Evolutionary conservation across 768 basidiomycete genomes (phyloP).

Genomic region (Amanita polypyramis): DNA sequence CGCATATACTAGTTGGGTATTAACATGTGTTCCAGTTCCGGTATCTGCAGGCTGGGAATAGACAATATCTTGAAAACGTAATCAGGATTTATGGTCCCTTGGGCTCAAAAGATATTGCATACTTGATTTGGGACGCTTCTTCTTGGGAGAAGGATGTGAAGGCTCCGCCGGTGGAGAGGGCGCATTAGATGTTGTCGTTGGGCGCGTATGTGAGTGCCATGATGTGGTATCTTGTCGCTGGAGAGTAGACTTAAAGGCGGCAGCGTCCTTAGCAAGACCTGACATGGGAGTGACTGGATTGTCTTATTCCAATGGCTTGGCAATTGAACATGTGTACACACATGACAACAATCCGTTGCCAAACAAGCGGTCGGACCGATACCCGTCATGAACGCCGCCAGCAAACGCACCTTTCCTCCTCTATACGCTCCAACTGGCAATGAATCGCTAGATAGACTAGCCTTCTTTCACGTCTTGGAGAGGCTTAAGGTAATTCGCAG

Average conservation of each 20-base stretch:
- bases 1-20: conserved; percentile 81
- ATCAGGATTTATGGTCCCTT: conserved; percentile 8
- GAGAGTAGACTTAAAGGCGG: conserved; percentile 57
- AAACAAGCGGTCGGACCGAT: too few species aligned
- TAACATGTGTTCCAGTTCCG: conserved; percentile 69
- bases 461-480: conserved; percentile 86
- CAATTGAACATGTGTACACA: background rate
- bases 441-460: conserved; percentile 56
- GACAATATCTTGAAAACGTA: conserved; percentile 44
- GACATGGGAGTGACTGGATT: conserved; percentile 39
- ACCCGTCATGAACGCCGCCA: background rate
- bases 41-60: conserved; percentile 87
- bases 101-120: conserved; percentile 18
- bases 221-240: conserved; percentile 60
- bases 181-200: conserved; percentile 15
- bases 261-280: conserved; percentile 56
- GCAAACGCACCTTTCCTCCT: conserved; percentile 44
- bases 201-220: conserved; percentile 61
- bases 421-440: conserved; percentile 47
- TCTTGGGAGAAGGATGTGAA: conserved; percentile 25
- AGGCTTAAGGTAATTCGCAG: conserved; percentile 73
- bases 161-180: conserved; percentile 16
- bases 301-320: too few species aligned
- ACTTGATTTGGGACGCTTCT: conserved; percentile 63
- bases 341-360: background rate